These are phyloP conservation scores for Lactifluus rugatus DNA, from an alignment of 768 basidiomycete species.

Conservation along the genomic window DNA sequence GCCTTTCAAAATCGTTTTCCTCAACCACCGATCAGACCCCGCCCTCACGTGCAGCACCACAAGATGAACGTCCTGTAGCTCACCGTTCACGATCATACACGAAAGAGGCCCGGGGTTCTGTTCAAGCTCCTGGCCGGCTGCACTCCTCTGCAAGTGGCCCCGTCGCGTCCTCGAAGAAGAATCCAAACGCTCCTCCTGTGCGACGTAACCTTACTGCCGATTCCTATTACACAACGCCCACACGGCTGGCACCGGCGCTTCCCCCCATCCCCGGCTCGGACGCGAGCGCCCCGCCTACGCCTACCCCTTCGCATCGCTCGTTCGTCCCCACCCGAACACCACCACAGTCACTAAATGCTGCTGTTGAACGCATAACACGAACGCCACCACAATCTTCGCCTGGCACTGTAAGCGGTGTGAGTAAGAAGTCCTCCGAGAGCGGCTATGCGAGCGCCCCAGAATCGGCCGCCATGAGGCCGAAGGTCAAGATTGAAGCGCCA, in stretches of 20 bases:
- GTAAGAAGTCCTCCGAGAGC: conserved; percentile 16
- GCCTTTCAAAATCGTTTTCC: conserved; percentile 38
- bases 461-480: neutral
- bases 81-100: conserved; percentile 9
- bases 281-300: conserved; percentile 46
- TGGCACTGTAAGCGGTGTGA: neutral
- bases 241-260: conserved; percentile 19
- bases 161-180: neutral
- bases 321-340: conserved; percentile 46
- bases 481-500: neutral
- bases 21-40: conserved; percentile 22
- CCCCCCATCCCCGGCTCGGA: conserved; percentile 45
- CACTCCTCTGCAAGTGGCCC: conserved; percentile 9
- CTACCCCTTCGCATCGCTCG: conserved; percentile 32
- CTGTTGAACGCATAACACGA: conserved; percentile 51
- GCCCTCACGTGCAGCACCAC: neutral
- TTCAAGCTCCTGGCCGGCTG: conserved; percentile 2
- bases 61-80: neutral
- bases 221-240: conserved; percentile 19
- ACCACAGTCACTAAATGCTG: conserved; percentile 66
- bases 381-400: conserved; percentile 16
- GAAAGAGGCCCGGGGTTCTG: neutral
- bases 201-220: conserved; percentile 17
- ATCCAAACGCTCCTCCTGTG: conserved; percentile 1
- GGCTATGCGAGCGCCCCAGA: conserved; percentile 19